Evolutionary conservation across 164 flowering plant species (phyloP).

Genomic region (Brasenia schreberi): DNA sequence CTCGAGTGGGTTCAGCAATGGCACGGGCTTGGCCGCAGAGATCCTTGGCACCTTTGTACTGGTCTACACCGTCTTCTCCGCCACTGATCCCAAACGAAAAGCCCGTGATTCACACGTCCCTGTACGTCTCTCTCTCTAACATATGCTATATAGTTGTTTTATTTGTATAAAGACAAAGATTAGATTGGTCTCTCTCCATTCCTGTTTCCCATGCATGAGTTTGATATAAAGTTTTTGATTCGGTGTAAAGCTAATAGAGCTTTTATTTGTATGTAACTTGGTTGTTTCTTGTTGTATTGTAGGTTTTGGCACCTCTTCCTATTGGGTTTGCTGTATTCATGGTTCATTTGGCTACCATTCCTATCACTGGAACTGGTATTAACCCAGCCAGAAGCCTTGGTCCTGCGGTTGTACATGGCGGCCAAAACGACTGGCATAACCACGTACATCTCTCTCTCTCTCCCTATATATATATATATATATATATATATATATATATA

Average conservation of each 20-base stretch:
- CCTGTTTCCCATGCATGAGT: neutral
- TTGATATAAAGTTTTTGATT: neutral
- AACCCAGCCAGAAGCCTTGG: conserved; percentile 38
- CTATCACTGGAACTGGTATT: conserved; percentile 8
- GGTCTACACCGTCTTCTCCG: conserved; percentile 31
- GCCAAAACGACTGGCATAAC: conserved; percentile 23
- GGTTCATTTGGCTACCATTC: conserved; percentile 22
- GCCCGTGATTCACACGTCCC: conserved; percentile 41
- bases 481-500: too few species aligned
- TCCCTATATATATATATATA: neutral
- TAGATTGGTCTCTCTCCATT: neutral
- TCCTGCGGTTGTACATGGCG: conserved; percentile 30
- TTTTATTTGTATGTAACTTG: too few species aligned
- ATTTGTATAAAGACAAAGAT: too few species aligned
- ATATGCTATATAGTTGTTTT: too few species aligned
- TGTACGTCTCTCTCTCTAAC: conserved; percentile 10
- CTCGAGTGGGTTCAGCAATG: conserved; percentile 16
- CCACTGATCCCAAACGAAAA: conserved; percentile 34
- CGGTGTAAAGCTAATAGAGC: too few species aligned
- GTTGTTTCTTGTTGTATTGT: neutral
- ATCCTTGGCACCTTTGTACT: conserved; percentile 27
- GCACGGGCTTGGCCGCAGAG: conserved; percentile 34
- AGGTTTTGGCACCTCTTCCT: conserved; percentile 30
- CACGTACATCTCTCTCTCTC: conserved; percentile 11
- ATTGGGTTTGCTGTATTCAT: conserved; percentile 21